Percentiles rank a stretch among this genome's conserved stretches.
These are phyloP conservation scores for Trifolium repens DNA, from an alignment of 306 rosid genomes.

Conservation along the genomic window DNA sequence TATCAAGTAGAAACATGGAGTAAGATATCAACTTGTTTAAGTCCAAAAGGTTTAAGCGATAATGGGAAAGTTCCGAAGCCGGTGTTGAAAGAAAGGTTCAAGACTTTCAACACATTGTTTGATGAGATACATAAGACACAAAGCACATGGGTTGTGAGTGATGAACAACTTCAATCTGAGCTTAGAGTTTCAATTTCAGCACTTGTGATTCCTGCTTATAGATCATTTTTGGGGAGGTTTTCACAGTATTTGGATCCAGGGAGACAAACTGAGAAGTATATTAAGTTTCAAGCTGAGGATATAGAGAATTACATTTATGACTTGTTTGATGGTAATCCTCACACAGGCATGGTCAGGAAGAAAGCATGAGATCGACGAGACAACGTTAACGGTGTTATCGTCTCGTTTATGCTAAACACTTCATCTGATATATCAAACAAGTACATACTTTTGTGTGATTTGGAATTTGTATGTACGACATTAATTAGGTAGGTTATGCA, in stretches of 20 bases:
- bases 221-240: constrained; percentile 74
- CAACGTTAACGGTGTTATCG: not conserved
- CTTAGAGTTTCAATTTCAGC: constrained; percentile 78
- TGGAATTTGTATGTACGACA: constrained; percentile 27
- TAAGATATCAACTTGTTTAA: constrained; percentile 58
- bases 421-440: not conserved
- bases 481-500: constrained; percentile 4
- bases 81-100: constrained; percentile 77
- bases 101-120: constrained; percentile 67
- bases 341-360: constrained; percentile 44
- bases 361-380: constrained; percentile 11
- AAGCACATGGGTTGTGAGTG: constrained; percentile 83
- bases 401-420: not conserved
- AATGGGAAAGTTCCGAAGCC: constrained; percentile 75
- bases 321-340: constrained; percentile 69
- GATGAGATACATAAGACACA: constrained; percentile 86
- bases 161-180: constrained; percentile 90
- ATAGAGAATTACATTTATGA: constrained; percentile 70
- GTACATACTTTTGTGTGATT: not conserved
- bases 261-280: constrained; percentile 76
- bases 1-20: constrained; percentile 84
- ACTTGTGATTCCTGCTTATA: constrained; percentile 81
- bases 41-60: constrained; percentile 61
- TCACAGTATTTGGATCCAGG: constrained; percentile 70
- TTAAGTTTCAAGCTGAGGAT: constrained; percentile 84